These are phyloP conservation scores for Globisporangium irregulare DNA, from an alignment of 352 stramenopile genomes.

Conservation along the genomic window DNA sequence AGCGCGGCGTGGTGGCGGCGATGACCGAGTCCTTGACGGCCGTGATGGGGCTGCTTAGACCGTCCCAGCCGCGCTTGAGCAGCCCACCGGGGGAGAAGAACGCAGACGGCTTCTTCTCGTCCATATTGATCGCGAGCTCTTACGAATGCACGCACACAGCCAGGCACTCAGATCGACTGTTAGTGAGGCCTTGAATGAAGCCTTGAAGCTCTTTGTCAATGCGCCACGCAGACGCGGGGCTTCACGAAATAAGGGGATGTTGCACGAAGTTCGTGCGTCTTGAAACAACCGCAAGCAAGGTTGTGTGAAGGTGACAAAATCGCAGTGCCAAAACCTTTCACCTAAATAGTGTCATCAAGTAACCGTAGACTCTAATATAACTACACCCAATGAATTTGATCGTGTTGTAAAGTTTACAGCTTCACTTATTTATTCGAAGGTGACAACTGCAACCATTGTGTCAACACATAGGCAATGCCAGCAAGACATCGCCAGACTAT, in stretches of 20 bases:
- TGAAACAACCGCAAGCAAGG: conserved; percentile 11
- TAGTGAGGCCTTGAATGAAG: neutral
- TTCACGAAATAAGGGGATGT: conserved; percentile 15
- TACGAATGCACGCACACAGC: neutral
- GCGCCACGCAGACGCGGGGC: neutral
- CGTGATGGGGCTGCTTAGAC: conserved; percentile 56
- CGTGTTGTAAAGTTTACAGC: neutral
- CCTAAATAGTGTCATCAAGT: neutral
- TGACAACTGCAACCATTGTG: no score
- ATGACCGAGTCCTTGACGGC: conserved; percentile 67
- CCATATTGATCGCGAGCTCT: conserved; percentile 10
- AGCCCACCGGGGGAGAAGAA: conserved; percentile 56
- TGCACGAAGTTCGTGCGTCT: conserved; percentile 11
- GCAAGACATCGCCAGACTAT: neutral
- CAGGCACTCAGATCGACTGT: neutral
- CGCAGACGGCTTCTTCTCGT: conserved; percentile 36
- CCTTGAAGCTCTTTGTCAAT: conserved; percentile 5
- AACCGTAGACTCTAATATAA: neutral
- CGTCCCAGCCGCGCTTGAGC: conserved; percentile 65
- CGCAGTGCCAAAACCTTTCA: neutral
- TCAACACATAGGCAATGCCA: neutral
- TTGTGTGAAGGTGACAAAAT: neutral
- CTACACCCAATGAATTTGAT: neutral
- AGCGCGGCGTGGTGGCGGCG: conserved; percentile 41
- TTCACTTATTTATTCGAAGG: neutral